These are phyloP conservation scores for Laguncularia racemosa DNA, from an alignment of 345 rosid genomes.

Conservation along the genomic window DNA sequence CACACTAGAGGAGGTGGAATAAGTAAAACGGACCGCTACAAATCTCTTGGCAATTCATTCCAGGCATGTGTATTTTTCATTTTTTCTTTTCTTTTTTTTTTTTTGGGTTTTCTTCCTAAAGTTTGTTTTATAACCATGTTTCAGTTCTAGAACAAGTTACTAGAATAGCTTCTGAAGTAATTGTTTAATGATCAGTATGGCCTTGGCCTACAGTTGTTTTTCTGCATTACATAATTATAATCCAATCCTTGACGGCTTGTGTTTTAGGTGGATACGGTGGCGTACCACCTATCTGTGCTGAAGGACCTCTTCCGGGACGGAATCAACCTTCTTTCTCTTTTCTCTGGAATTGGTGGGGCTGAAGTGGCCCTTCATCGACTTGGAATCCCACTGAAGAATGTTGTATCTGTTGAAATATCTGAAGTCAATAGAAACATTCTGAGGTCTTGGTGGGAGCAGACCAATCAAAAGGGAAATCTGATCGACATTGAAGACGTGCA, in stretches of 20 bases:
- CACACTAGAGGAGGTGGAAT: conserved; percentile 97
- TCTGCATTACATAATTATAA: not conserved
- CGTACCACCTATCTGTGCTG: conserved; percentile 70
- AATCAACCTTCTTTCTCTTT: conserved; percentile 67
- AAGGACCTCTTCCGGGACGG: conserved; percentile 59
- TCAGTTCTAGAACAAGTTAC: no score
- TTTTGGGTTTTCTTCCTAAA: no score
- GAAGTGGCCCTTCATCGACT: conserved; percentile 86
- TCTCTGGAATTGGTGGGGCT: conserved; percentile 93
- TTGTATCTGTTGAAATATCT: conserved; percentile 69
- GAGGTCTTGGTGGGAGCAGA: conserved; percentile 85
- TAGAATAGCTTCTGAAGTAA: no score
- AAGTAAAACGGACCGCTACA: conserved; percentile 71
- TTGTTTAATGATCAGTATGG: not conserved
- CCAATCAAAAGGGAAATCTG: conserved; percentile 66
- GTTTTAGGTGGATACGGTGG: conserved; percentile 86
- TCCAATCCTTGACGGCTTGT: not conserved
- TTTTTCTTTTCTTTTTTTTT: no score
- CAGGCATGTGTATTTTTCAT: conserved; percentile 44
- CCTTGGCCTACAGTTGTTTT: not conserved
- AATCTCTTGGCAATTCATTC: conserved; percentile 89
- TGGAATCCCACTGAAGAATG: conserved; percentile 50
- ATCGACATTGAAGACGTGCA: conserved; percentile 48
- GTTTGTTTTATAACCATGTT: no score
- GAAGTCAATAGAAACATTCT: conserved; percentile 50